These are phyloP conservation scores for Suillus bovinus DNA, from an alignment of 768 basidiomycete genomes.

Conservation along the genomic window DNA sequence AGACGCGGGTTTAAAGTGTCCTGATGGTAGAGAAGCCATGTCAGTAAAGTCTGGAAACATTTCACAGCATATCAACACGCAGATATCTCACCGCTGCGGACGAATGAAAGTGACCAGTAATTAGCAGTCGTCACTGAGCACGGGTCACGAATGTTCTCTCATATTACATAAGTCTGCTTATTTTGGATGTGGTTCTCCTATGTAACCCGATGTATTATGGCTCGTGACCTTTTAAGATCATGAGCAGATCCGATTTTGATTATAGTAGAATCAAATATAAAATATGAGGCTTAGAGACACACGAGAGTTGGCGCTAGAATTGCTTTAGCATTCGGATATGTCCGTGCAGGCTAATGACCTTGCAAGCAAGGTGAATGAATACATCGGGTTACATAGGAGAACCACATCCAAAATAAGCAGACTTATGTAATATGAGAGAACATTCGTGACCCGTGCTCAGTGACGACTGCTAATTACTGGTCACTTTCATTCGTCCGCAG, in stretches of 20 bases:
- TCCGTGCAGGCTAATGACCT: too few species aligned
- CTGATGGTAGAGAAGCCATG: constrained; percentile 4
- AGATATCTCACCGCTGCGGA: constrained; percentile 4
- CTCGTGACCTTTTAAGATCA: too few species aligned
- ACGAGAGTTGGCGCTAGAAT: too few species aligned
- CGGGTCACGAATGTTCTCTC: background rate
- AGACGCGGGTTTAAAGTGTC: background rate
- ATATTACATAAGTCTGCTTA: constrained; percentile 1
- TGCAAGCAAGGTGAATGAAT: too few species aligned
- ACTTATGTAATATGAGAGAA: constrained; percentile 2
- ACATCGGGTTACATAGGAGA: background rate
- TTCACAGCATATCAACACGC: background rate
- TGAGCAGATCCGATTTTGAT: too few species aligned
- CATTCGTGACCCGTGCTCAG: background rate
- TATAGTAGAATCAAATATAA: too few species aligned
- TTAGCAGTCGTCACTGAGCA: background rate
- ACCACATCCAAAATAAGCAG: background rate
- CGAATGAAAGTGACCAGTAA: constrained; percentile 4
- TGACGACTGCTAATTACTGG: background rate
- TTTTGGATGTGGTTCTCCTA: background rate
- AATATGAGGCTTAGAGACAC: too few species aligned
- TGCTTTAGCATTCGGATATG: too few species aligned
- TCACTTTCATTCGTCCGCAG: constrained; percentile 4
- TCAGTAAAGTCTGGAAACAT: background rate
- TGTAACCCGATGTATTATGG: too few species aligned